Conservation (phyloP, 495 filamentous ascomycete genomes). For the Podospora conica region DNA sequence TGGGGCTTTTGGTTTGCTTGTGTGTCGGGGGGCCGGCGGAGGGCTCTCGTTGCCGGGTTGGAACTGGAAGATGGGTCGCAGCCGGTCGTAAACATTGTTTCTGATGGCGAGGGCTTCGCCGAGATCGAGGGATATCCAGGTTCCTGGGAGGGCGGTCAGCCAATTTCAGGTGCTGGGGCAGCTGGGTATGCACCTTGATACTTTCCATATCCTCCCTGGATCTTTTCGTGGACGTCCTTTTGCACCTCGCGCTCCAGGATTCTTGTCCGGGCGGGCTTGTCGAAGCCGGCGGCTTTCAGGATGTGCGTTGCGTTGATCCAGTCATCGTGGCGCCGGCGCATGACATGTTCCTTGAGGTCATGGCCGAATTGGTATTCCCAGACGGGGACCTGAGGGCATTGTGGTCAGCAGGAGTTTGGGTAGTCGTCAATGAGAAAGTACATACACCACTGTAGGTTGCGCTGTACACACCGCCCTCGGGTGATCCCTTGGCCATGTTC, state of each 20-base stretch:
- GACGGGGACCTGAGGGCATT: constrained; percentile 63
- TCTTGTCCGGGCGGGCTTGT: constrained; percentile 85
- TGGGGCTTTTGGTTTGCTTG: constrained; percentile 64
- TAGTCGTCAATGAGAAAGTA: constrained; percentile 15
- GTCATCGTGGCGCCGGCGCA: constrained; percentile 82
- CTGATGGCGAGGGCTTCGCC: constrained; percentile 75
- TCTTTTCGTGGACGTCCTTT: constrained; percentile 92
- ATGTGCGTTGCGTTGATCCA: constrained; percentile 96
- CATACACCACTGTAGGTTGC: constrained; percentile 92
- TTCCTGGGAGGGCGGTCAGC: constrained; percentile 51
- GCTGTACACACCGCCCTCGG: constrained; percentile 59
- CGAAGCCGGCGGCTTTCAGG: constrained; percentile 63
- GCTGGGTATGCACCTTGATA: constrained; percentile 69
- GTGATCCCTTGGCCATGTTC: constrained; percentile 37
- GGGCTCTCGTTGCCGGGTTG: constrained; percentile 78
- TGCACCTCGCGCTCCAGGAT: constrained; percentile 97
- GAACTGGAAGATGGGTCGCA: constrained; percentile 85
- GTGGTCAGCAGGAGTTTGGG: neutral
- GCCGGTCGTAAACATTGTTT: constrained; percentile 74
- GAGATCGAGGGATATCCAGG: constrained; percentile 87
- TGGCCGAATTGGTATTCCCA: constrained; percentile 77
- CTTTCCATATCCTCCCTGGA: constrained; percentile 97
- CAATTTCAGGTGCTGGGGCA: neutral
- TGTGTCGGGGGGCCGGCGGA: constrained; percentile 90
- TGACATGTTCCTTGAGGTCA: constrained; percentile 67